Base-by-base conservation (phyloP, 495 filamentous ascomycete species). In the Oidiodendron maius region DNA sequence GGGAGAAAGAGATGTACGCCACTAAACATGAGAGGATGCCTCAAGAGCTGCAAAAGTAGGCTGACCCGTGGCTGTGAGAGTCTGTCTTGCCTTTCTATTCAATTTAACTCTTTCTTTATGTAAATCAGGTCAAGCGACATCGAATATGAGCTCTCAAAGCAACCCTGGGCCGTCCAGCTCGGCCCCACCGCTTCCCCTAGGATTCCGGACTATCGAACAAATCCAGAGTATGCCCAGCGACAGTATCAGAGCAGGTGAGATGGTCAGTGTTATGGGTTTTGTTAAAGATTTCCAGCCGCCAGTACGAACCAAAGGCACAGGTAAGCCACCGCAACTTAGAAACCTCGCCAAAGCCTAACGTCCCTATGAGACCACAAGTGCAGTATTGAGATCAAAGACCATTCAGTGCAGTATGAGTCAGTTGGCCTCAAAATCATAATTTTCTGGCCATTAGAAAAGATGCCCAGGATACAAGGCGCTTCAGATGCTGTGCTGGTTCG, bases 261-360 rank as follows among this genome's bases (percentile, higher is more conserved):
- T 77, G 3, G 60, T 74, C n/a, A 68, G 58, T 51, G 66, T 77
- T 25, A 64, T 77, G 22, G 76, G 76, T 21, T 38, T 77, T 17
- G 64, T 76, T 1, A 71, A 60, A 32, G 78, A 83, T 40, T 66
- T 61, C 39, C 68, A 65, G 30, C 51, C 59, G 4, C 71, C 76
- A 1, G 65, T 63, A 0, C 22, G 58, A 4, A 74, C 72, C 13
- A 56, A 23, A n/a, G 62, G 67, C 42, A 46, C 21, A 4, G 72
- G 75, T 72, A 66, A 49, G 68, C 53, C 4, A 6, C 10, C 17
- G 3, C 21, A 4, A 37, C 22, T 11, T n/a, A 17, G 16, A 18
- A 36, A 34, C 11, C 13, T 44, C 6, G 41, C 37, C 1, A 30
- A n/a, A n/a, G n/a, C n/a, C 36, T 58, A 21, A 52, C 15, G 25